Conservation (phyloP, 441 rosid genomes). For the Rhodomyrtus psidioides region DNA sequence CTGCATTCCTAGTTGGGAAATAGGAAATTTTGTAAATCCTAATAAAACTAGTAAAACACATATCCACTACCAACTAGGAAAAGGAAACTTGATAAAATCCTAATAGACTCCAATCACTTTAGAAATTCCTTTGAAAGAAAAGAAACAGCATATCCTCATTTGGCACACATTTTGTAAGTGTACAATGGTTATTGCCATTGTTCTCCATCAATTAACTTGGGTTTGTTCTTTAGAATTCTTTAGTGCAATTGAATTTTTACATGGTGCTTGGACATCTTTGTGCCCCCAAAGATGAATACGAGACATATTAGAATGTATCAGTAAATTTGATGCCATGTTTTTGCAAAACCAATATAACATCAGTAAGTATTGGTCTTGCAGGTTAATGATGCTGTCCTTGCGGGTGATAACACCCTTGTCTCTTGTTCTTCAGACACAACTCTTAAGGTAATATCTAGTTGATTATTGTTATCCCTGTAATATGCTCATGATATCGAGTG, state of each 20-base stretch:
- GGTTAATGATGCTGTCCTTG: constrained; percentile 94
- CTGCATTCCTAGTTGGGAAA: background rate
- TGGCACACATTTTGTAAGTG: background rate
- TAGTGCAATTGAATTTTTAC: background rate
- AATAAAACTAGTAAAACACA: background rate
- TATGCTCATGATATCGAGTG: background rate
- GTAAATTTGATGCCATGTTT: background rate
- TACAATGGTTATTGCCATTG: background rate
- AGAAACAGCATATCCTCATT: background rate
- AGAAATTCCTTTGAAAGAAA: background rate
- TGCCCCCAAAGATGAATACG: background rate
- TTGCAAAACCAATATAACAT: background rate
- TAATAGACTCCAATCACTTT: background rate
- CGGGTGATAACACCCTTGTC: constrained; percentile 77
- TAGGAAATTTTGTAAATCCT: background rate
- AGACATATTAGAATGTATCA: background rate
- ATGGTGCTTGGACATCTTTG: background rate
- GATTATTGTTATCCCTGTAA: background rate
- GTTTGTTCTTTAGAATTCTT: background rate
- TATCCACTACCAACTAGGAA: background rate
- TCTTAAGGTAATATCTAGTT: constrained; percentile 56
- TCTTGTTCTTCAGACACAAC: constrained; percentile 98
- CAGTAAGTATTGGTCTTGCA: constrained; percentile 14
- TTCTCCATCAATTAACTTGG: background rate
- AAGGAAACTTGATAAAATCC: background rate